Conservation (phyloP, 768 basidiomycete genomes). For the Boletus edulis region DNA sequence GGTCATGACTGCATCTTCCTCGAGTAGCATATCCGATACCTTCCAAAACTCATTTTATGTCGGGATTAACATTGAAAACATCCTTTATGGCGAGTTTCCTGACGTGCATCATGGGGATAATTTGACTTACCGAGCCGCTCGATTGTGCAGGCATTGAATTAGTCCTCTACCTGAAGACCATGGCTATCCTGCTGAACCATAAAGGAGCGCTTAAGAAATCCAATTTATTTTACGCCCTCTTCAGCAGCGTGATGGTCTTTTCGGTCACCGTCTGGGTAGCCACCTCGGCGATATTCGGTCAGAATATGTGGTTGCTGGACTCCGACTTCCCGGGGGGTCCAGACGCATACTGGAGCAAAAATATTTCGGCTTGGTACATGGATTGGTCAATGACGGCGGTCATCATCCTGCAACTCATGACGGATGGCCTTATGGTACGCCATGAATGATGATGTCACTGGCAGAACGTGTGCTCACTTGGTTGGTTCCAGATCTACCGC, state of each 20-base stretch:
- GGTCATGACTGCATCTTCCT: not conserved
- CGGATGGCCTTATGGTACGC: constrained; percentile 29
- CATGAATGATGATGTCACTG: not conserved
- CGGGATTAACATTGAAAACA: constrained; percentile 14
- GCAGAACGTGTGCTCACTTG: not conserved
- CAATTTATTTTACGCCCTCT: constrained; percentile 18
- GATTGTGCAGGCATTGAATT: constrained; percentile 19
- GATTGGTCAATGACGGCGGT: constrained; percentile 24
- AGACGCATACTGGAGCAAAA: constrained; percentile 26
- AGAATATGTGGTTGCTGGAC: constrained; percentile 37
- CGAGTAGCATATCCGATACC: not conserved
- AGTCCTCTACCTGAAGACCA: constrained; percentile 22
- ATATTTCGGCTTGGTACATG: constrained; percentile 27
- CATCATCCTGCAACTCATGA: constrained; percentile 33
- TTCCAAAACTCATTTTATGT: constrained; percentile 17
- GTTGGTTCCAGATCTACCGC: constrained; percentile 36
- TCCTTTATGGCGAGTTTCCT: constrained; percentile 20
- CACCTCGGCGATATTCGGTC: constrained; percentile 18
- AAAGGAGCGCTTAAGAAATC: constrained; percentile 1
- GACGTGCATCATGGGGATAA: not conserved
- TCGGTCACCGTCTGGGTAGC: constrained; percentile 32
- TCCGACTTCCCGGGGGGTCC: constrained; percentile 34
- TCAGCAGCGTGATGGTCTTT: constrained; percentile 26
- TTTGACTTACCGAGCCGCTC: not conserved
- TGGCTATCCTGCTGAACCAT: constrained; percentile 11